Conservation (phyloP, 805 yeast species). For the Lachancea nothofagi region DNA sequence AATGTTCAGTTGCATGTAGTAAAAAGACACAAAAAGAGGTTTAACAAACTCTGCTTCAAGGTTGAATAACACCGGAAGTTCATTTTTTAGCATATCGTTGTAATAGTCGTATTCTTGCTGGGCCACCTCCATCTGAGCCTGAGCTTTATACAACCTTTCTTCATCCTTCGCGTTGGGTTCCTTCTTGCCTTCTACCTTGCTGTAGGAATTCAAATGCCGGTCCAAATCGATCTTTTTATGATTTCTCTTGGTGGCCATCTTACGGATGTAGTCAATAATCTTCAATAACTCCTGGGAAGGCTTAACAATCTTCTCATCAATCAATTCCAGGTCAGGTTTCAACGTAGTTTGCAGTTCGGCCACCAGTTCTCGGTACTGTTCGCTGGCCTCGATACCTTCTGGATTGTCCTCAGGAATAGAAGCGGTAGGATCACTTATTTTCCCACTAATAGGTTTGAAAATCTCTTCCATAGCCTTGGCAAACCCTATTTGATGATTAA, state of each 20-base stretch:
- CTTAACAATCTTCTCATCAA: constrained; percentile 79
- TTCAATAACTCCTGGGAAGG: constrained; percentile 89
- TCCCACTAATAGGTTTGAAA: constrained; percentile 92
- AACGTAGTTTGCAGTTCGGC: constrained; percentile 77
- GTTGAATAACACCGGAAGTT: constrained; percentile 80
- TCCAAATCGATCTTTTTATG: constrained; percentile 94
- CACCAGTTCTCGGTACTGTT: constrained; percentile 83
- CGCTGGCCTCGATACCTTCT: constrained; percentile 92
- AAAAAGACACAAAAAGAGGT: constrained; percentile 89
- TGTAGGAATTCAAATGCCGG: constrained; percentile 64
- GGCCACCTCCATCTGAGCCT: constrained; percentile 84
- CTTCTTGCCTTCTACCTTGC: constrained; percentile 73
- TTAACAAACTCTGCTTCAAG: constrained; percentile 88
- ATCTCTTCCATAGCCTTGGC: constrained; percentile 94
- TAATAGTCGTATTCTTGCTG: constrained; percentile 94
- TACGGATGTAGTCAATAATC: constrained; percentile 76
- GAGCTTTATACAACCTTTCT: constrained; percentile 81
- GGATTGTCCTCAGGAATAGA: constrained; percentile 90
- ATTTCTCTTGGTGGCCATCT: constrained; percentile 91
- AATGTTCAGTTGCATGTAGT: constrained; percentile 96
- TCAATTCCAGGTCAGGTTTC: constrained; percentile 88
- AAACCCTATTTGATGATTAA: constrained; percentile 88
- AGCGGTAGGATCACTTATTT: constrained; percentile 83
- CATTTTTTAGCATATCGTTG: constrained; percentile 88
- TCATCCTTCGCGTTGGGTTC: constrained; percentile 86